Base-by-base conservation (phyloP, 495 filamentous ascomycete genomes). In the Neurospora cerealis region DNA sequence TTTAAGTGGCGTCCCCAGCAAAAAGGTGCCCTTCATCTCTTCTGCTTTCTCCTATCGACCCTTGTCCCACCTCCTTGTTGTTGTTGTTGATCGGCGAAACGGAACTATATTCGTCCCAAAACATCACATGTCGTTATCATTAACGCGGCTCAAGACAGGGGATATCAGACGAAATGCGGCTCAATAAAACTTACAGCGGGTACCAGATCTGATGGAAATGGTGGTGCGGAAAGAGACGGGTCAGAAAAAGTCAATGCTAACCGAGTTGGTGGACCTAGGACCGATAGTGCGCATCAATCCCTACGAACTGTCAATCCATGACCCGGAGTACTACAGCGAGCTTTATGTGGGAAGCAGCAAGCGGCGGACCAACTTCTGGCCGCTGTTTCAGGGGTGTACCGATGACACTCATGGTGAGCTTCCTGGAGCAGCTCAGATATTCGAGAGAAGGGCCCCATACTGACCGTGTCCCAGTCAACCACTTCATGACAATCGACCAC, bases 261-360 rank as follows among this genome's bases (percentile, higher is more conserved):
- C 19, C 32, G 42, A 15, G 11, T 19, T 19, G 41, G 5, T 44
- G 10, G 3, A n/a, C n/a, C n/a, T n/a, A 78, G 79, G 86, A 0
- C 86, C 88, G 1, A 86, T 89, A 69, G 76, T 89, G 24, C 83
- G 88, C 7, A 81, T 89, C 44, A 85, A 79, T 36, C 88, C 88
- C 0, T 48, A 80, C 19, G 87, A 89, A 73, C 72, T 90, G 4
- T 85, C 86, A 37, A 79, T 88, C 39, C 73, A 79, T 24, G 86
- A 88, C 46, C 78, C 84, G 0, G 77, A 78, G 8, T 85, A 54
- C 70, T 83, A 81, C 66, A 76, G 81, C 21, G 75, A 80, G 72
- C 73, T 85, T 4, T 84, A 84, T 79, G 70, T 74, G 28, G 32
- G 71, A 44, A n/a, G 71, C 34, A 71, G 78, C 32, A 13, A 72